Base-by-base conservation (phyloP, 164 flowering plant species). In the Magnolia sinica region DNA sequence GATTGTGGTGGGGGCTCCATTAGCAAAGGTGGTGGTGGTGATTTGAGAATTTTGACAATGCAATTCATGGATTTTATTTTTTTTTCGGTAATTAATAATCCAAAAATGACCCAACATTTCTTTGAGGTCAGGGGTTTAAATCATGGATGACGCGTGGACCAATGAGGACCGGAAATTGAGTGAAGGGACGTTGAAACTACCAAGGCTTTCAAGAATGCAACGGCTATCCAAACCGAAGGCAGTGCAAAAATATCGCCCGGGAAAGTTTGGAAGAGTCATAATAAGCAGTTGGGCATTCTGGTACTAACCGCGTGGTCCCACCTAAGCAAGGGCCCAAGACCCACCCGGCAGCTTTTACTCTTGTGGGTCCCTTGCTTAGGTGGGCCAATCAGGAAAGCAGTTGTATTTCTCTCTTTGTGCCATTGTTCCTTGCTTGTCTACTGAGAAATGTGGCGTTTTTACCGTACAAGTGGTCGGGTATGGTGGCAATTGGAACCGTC, bases 1-100 rank as follows among this genome's bases (percentile, higher is more conserved):
- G 51, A 19, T 10, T 72, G 72, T 70, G 78, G 73, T 68, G 73
- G 78, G 52, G 59, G 73, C 22, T 55, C 72, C 78, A 76, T 69
- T 58, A 76, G 52, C 78, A 67, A 68, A 31, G 29, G 58, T 22
- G 72, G 73, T 7, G 67, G 68, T 67, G 49, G 20, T 5, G 58
- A 31, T 55, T 64, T 68, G 10, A 66, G 22, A 65, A 74, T 23
- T 29, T 7, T 55, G 70, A 13, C 27, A 22, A 22, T 49, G 49
- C n/a, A 74, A 51, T 76, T n/a, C 14, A 18, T 23, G 16, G 58
- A 49, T 27, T 27, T 27, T 27, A n/a, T n/a, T 27, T 27, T 27
- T 52, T 22, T 31, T 31, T 13, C 10, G 29, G 50, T 37, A 31
- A 9, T 4, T 13, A 1, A 18, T 29, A 59, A 18, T 51, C 51